phyloP scores from a whole-genome alignment of 2,329 filamentous ascomycete genomes.

The Pseudocercospora musae region DNA sequence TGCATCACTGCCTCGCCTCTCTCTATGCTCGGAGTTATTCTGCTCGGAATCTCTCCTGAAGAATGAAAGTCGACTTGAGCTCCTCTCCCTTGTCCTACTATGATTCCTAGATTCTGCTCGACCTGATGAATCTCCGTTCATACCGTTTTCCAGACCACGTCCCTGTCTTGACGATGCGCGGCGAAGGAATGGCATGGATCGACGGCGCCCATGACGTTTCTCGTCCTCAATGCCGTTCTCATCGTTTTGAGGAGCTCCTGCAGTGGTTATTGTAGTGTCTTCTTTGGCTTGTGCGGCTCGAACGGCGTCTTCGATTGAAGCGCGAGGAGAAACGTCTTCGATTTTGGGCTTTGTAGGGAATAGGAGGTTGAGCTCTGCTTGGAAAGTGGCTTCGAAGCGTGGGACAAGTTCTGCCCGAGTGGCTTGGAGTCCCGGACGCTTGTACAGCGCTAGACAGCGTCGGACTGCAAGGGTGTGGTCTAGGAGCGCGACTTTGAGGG shows the following conservation, averaged over 20 bases:
- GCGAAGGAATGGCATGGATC: slow-evolving; percentile 31
- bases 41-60: slow-evolving; percentile 18
- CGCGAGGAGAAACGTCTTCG: slow-evolving; percentile 22
- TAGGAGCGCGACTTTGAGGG: slow-evolving; percentile 78
- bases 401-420: slow-evolving; percentile 34
- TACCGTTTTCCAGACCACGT: slow-evolving; percentile 2
- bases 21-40: background rate
- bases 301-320: slow-evolving; percentile 20
- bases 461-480: slow-evolving; percentile 89
- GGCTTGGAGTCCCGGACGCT: slow-evolving; percentile 59
- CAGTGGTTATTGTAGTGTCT: slow-evolving; percentile 4
- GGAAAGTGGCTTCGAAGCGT: slow-evolving; percentile 46
- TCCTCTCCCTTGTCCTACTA: slow-evolving; percentile 24
- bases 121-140: slow-evolving; percentile 23
- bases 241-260: slow-evolving; percentile 12
- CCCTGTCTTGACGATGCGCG: slow-evolving; percentile 31
- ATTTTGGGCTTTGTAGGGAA: slow-evolving; percentile 32
- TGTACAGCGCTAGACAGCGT: slow-evolving; percentile 66
- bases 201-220: slow-evolving; percentile 10
- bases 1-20: slow-evolving; percentile 4
- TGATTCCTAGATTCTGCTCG: slow-evolving; percentile 22
- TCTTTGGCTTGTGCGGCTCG: slow-evolving; percentile 11
- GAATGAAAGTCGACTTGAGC: slow-evolving; percentile 28
- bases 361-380: slow-evolving; percentile 42
- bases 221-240: slow-evolving; percentile 4